Conservation (phyloP, 805 yeast species). For the Lachancea sp. region DNA sequence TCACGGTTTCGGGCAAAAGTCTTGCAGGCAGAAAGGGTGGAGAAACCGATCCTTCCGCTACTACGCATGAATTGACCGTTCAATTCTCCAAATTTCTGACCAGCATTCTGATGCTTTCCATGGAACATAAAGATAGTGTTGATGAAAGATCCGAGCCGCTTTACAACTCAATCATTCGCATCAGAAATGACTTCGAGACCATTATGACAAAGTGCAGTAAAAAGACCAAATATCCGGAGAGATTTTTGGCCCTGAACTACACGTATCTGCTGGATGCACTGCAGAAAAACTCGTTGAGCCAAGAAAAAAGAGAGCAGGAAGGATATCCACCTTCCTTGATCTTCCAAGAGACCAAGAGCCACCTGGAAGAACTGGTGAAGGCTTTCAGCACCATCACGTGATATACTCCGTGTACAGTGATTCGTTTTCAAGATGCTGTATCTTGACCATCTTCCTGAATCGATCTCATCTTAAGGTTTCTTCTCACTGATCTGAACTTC, state of each 20-base stretch:
- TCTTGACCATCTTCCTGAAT: neutral
- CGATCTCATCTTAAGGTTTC: neutral
- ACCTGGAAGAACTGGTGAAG: constrained; percentile 26
- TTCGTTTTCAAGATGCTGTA: neutral
- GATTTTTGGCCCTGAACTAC: constrained; percentile 58
- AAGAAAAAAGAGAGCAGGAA: constrained; percentile 6
- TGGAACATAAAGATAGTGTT: constrained; percentile 27
- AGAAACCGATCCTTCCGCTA: constrained; percentile 28
- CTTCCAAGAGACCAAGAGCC: constrained; percentile 25
- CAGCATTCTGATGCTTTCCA: constrained; percentile 58
- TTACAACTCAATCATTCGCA: constrained; percentile 56
- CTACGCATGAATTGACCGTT: constrained; percentile 65
- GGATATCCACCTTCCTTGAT: constrained; percentile 19
- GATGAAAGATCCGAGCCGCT: constrained; percentile 58
- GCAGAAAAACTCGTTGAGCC: constrained; percentile 18
- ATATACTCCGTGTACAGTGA: neutral
- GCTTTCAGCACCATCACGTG: constrained; percentile 24
- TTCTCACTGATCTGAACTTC: too few species aligned
- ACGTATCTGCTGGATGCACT: constrained; percentile 29
- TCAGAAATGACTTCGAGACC: constrained; percentile 76
- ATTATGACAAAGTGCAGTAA: constrained; percentile 64
- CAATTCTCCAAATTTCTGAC: constrained; percentile 67
- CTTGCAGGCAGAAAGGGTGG: constrained; percentile 21
- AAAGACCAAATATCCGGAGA: constrained; percentile 50
- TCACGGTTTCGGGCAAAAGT: constrained; percentile 28